Evolutionary conservation across 2,329 filamentous ascomycete genomes (phyloP).

Genomic region (Aureobasidium musti): DNA sequence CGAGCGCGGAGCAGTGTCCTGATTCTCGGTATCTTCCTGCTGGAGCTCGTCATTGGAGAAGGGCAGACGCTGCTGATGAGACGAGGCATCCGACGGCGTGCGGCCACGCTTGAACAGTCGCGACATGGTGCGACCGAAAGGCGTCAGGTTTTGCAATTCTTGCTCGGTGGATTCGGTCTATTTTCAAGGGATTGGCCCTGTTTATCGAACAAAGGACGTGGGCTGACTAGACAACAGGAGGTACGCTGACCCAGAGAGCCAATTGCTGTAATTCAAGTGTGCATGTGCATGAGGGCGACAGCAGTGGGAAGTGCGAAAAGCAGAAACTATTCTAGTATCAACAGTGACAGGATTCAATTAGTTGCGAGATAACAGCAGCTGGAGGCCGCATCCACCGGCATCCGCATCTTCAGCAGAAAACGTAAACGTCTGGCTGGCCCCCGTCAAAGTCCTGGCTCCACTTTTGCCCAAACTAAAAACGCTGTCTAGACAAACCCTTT

Average conservation of each 20-base stretch:
- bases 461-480: constrained; percentile 25
- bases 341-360: constrained; percentile 26
- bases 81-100: constrained; percentile 30
- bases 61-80: constrained; percentile 32
- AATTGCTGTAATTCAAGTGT: neutral
- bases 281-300: constrained; percentile 18
- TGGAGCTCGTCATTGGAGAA: constrained; percentile 33
- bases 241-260: neutral
- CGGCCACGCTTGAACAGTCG: constrained; percentile 30
- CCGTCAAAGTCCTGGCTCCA: constrained; percentile 18
- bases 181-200: constrained; percentile 5
- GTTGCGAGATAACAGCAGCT: constrained; percentile 25
- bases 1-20: constrained; percentile 23
- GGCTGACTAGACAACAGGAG: constrained; percentile 7
- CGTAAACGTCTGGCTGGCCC: constrained; percentile 20
- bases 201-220: neutral
- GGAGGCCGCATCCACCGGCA: constrained; percentile 18
- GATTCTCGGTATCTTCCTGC: constrained; percentile 25
- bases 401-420: constrained; percentile 7
- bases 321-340: neutral
- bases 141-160: neutral
- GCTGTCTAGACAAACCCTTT: neutral
- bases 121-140: constrained; percentile 29
- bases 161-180: neutral
- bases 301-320: constrained; percentile 6